phyloP scores from a whole-genome alignment of 257 asterid genomes.

The Knoxia roxburghii region DNA sequence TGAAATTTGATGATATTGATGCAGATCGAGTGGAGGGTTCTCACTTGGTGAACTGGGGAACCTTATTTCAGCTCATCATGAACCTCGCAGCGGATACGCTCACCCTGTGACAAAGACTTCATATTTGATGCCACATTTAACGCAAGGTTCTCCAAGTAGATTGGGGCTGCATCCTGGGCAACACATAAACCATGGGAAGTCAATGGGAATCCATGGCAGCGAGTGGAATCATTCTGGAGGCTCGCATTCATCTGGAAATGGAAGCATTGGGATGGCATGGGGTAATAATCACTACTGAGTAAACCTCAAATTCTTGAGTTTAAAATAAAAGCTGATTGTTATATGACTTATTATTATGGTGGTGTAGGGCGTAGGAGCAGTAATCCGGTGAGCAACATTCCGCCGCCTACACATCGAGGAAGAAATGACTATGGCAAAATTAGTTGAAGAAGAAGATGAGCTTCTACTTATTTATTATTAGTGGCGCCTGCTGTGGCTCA shows the following conservation, averaged over 20 bases:
- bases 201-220: conserved; percentile 50
- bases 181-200: conserved; percentile 51
- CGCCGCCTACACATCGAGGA: conserved; percentile 51
- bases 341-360: no score
- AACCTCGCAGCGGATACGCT: conserved; percentile 33
- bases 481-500: no score
- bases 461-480: conserved; percentile 5
- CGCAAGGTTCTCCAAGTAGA: conserved; percentile 66
- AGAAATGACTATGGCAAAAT: conserved; percentile 70
- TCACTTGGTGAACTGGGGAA: conserved; percentile 52
- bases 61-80: conserved; percentile 49
- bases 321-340: conserved; percentile 9
- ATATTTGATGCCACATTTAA: conserved; percentile 48
- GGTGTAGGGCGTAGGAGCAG: conserved; percentile 68
- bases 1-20: background rate
- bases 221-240: conserved; percentile 44
- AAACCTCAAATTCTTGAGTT: background rate
- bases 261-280: conserved; percentile 42
- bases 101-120: conserved; percentile 45
- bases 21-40: conserved; percentile 47
- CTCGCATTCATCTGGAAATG: conserved; percentile 46
- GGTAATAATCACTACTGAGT: conserved; percentile 33
- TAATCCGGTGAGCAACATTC: conserved; percentile 47
- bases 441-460: conserved; percentile 26
- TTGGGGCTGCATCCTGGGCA: conserved; percentile 55